Conservation (phyloP, 139 green algal genomes). For the Tetratostichococcus sp. region DNA sequence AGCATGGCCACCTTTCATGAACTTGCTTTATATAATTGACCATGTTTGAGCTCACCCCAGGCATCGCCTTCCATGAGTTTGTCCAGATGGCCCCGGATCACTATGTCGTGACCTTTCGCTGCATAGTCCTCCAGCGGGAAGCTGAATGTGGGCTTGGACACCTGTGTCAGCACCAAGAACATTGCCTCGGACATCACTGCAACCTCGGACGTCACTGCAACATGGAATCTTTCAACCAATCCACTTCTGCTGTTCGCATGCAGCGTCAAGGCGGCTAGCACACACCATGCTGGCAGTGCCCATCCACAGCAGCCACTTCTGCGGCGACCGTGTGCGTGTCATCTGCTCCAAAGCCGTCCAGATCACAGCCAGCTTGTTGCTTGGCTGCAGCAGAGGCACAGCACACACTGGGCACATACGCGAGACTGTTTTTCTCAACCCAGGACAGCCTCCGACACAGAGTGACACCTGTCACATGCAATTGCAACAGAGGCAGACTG, state of each 20-base stretch:
- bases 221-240: too few relatives aligned
- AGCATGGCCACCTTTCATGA: too few relatives aligned
- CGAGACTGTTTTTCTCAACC: background rate
- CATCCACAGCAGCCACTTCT: constrained; percentile 17
- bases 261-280: too few relatives aligned
- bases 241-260: too few relatives aligned
- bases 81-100: background rate
- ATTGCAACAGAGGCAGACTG: too few relatives aligned
- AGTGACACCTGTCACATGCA: too few relatives aligned
- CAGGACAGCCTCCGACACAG: too few relatives aligned
- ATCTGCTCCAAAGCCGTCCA: constrained; percentile 4
- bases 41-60: background rate
- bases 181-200: too few relatives aligned
- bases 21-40: too few relatives aligned
- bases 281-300: constrained; percentile 3
- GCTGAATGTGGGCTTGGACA: background rate
- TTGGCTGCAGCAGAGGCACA: background rate
- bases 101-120: background rate
- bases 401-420: too few relatives aligned
- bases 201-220: too few relatives aligned
- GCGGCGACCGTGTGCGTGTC: background rate
- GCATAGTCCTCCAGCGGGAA: background rate
- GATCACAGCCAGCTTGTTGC: constrained; percentile 12
- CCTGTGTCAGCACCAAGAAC: background rate
- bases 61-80: background rate